A percentile compares a stretch with the other conserved stretches of the same genome.
phyloP scores from a whole-genome alignment of 1,284 basidiomycete genomes.

The Cryptococcus hybrid region DNA sequence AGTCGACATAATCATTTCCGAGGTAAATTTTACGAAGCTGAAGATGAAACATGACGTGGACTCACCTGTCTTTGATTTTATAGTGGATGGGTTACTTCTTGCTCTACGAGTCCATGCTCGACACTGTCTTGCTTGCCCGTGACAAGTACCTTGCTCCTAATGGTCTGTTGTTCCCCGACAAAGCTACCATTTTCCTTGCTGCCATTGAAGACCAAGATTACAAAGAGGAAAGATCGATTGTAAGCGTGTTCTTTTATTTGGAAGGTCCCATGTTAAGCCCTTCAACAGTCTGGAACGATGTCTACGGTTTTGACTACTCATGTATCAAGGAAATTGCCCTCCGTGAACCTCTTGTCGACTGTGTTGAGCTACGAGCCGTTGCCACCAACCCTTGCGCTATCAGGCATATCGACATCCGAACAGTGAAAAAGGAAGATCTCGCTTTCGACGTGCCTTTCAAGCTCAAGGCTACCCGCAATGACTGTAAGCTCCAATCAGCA shows the following conservation, averaged over 20 bases:
- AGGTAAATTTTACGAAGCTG: conserved; percentile 62
- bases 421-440: conserved; percentile 93
- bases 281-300: conserved; percentile 83
- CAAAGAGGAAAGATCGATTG: conserved; percentile 70
- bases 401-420: conserved; percentile 89
- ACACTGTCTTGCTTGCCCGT: conserved; percentile 93
- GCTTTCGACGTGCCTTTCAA: conserved; percentile 79
- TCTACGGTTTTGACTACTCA: conserved; percentile 99
- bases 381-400: conserved; percentile 85
- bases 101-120: conserved; percentile 99
- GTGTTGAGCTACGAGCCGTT: conserved; percentile 89
- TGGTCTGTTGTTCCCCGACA: conserved; percentile 96
- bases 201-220: conserved; percentile 99
- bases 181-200: conserved; percentile 87
- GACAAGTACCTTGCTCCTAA: conserved; percentile 93
- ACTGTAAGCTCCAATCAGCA: conserved; percentile 62
- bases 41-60: conserved; percentile 4
- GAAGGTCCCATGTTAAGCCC: no score
- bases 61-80: neutral
- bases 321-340: conserved; percentile 99
- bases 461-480: conserved; percentile 81
- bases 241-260: neutral
- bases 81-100: conserved; percentile 54
- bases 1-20: conserved; percentile 99
- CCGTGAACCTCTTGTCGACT: conserved; percentile 95